Evolutionary conservation across 2,329 filamentous ascomycete genomes (phyloP).

Genomic region (Aspergillus aculeatus): DNA sequence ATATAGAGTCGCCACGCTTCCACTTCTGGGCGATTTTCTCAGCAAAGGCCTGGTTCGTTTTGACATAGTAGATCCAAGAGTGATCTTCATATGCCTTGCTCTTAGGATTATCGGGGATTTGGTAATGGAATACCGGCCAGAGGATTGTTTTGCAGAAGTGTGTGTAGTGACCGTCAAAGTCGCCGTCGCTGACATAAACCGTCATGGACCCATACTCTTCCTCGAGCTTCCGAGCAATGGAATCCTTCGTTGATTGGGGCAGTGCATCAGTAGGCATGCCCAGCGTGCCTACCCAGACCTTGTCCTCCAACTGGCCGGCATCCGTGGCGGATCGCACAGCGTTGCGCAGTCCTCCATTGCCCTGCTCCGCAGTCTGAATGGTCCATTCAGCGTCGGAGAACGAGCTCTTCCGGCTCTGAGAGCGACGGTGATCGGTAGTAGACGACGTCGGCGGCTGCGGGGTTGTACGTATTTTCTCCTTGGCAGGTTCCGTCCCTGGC

Average conservation of each 20-base stretch:
- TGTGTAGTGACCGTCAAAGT: conserved; percentile 90
- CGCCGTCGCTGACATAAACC: conserved; percentile 84
- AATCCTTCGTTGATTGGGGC: conserved; percentile 70
- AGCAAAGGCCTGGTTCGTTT: conserved; percentile 88
- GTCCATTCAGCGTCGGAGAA: conserved; percentile 80
- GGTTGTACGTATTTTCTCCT: conserved; percentile 20
- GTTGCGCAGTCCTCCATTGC: conserved; percentile 88
- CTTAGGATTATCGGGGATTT: conserved; percentile 95
- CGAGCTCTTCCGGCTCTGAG: conserved; percentile 61
- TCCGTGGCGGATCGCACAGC: conserved; percentile 76
- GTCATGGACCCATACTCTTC: conserved; percentile 79
- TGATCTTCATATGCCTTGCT: conserved; percentile 98
- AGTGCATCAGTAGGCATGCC: conserved; percentile 92
- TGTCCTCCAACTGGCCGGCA: conserved; percentile 67
- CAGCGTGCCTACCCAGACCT: conserved; percentile 87
- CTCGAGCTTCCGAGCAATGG: conserved; percentile 78
- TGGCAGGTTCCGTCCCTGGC: conserved; percentile 21
- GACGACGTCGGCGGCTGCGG: conserved; percentile 12
- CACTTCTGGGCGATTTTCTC: conserved; percentile 87
- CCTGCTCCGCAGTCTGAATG: conserved; percentile 81
- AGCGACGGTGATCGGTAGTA: conserved; percentile 13
- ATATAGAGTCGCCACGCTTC: conserved; percentile 89
- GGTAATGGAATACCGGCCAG: conserved; percentile 97
- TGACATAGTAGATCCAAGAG: conserved; percentile 92
- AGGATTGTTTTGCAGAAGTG: conserved; percentile 98